Evolutionary conservation across 768 basidiomycete species (phyloP).

Genomic region (Serendipita sp.): DNA sequence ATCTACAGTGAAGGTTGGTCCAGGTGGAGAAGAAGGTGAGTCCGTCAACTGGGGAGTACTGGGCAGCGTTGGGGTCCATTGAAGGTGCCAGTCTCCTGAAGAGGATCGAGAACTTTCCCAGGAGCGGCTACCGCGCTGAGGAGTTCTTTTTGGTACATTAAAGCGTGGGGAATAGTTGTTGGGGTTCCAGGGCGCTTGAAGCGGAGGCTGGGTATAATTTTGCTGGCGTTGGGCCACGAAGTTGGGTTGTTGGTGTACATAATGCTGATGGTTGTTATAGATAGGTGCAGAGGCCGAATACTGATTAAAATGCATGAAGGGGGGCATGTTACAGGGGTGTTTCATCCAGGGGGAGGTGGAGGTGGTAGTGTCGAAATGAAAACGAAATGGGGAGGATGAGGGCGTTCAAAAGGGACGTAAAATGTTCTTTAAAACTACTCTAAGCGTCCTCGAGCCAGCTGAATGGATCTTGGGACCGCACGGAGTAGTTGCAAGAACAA

Average conservation of each 20-base stretch:
- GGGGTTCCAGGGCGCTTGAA: not conserved
- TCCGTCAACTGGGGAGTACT: not conserved
- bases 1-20: not conserved
- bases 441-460: not conserved
- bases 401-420: not conserved
- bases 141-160: not conserved
- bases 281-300: not conserved
- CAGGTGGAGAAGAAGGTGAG: not conserved
- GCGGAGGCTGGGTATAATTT: not conserved
- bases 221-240: not conserved
- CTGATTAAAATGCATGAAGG: not conserved
- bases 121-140: not conserved
- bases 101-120: not conserved
- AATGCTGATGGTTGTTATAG: not conserved
- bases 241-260: not conserved
- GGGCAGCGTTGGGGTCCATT: not conserved
- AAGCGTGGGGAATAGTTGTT: not conserved
- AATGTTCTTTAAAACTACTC: not conserved
- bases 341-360: not conserved
- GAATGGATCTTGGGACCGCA: too few relatives aligned
- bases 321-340: not conserved
- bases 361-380: not conserved
- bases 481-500: too few relatives aligned
- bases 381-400: not conserved
- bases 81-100: not conserved